Conservation (phyloP, 306 rosid species). For the Sicyos baderoa region DNA sequence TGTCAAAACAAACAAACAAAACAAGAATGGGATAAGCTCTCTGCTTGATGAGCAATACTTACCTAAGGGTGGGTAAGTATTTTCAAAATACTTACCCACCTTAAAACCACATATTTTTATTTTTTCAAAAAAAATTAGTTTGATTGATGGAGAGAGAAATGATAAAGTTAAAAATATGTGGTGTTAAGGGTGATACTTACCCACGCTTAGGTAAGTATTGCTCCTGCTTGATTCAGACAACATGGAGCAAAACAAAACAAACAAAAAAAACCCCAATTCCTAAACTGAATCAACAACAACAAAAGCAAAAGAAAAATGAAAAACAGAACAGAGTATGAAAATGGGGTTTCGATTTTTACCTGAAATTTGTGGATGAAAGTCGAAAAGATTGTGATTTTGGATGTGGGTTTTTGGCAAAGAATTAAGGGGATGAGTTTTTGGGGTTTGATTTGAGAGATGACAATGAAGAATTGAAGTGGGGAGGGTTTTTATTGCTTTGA, state of each 20-base stretch:
- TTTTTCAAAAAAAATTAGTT: no score
- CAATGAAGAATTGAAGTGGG: neutral
- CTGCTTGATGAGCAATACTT: no score
- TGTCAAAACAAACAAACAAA: slow-evolving; percentile 6
- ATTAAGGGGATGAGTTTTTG: neutral
- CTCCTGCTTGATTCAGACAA: neutral
- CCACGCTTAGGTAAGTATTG: no score
- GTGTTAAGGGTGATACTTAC: no score
- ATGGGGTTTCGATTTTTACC: neutral
- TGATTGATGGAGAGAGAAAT: no score
- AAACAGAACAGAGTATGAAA: neutral
- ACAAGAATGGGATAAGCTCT: neutral
- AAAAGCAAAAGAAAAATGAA: neutral
- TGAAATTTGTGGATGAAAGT: neutral
- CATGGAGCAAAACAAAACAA: neutral
- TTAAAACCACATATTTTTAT: no score
- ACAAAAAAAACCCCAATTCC: neutral
- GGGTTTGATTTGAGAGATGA: neutral
- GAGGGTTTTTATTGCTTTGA: slow-evolving; percentile 1
- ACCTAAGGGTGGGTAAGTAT: no score
- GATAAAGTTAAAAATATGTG: no score
- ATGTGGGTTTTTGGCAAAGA: neutral
- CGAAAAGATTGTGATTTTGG: neutral
- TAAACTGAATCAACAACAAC: neutral
- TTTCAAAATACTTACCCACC: no score